Percentiles rank a stretch among this genome's conserved stretches.
Evolutionary conservation across 2,329 filamentous ascomycete species (phyloP).

Genomic region (Aspergillus tubingensis): DNA sequence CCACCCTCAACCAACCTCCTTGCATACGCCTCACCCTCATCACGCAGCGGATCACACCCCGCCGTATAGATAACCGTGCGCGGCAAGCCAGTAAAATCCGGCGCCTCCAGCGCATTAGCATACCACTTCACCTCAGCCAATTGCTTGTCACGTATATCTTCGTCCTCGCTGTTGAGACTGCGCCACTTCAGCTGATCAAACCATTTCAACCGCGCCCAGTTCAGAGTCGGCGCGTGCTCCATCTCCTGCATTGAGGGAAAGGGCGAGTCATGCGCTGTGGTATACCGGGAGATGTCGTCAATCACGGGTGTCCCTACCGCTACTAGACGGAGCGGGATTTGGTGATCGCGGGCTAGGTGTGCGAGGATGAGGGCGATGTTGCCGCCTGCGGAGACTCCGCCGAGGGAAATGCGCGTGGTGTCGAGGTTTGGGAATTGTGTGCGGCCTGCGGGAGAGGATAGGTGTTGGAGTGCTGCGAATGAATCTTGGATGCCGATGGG

Average conservation of each 20-base stretch:
- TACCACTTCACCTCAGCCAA: slow-evolving; percentile 31
- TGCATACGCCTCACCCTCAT: slow-evolving; percentile 54
- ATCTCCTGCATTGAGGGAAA: slow-evolving; percentile 47
- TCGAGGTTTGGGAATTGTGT: slow-evolving; percentile 42
- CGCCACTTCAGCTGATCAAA: slow-evolving; percentile 41
- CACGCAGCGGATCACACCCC: slow-evolving; percentile 49
- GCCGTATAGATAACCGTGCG: slow-evolving; percentile 49
- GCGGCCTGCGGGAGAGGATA: slow-evolving; percentile 38
- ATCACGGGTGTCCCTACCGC: slow-evolving; percentile 46
- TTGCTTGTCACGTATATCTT: slow-evolving; percentile 19
- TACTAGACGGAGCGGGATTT: slow-evolving; percentile 42
- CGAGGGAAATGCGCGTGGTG: slow-evolving; percentile 44
- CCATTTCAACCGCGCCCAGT: slow-evolving; percentile 48
- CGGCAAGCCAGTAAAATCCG: slow-evolving; percentile 36
- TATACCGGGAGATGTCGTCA: slow-evolving; percentile 44
- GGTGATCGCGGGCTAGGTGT: slow-evolving; percentile 46
- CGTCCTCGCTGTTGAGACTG: slow-evolving; percentile 24
- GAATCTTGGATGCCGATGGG: slow-evolving; percentile 54
- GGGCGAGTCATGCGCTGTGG: slow-evolving; percentile 40
- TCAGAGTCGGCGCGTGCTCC: slow-evolving; percentile 47
- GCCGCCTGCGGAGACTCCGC: slow-evolving; percentile 47
- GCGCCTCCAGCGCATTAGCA: slow-evolving; percentile 40
- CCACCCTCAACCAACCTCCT: slow-evolving; percentile 47
- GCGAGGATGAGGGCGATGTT: slow-evolving; percentile 30
- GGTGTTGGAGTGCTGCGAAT: slow-evolving; percentile 49